These are phyloP conservation scores for Royoungia palumana DNA, from an alignment of 768 basidiomycete genomes.

Conservation along the genomic window DNA sequence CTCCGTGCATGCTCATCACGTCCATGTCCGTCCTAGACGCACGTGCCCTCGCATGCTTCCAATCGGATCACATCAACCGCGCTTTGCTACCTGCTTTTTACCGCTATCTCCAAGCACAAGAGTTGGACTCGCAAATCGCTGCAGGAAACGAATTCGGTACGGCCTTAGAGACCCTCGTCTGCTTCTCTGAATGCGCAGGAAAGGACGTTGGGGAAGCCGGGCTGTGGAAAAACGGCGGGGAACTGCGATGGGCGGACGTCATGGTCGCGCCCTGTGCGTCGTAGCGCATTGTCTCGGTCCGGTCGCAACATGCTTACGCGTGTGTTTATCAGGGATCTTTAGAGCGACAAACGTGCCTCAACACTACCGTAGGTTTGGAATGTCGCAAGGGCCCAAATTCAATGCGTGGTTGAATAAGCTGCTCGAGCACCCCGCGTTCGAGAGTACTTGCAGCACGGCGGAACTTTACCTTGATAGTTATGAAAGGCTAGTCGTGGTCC, in stretches of 20 bases:
- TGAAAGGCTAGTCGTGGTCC: constrained; percentile 48
- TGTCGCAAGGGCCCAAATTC: constrained; percentile 49
- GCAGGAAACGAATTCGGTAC: constrained; percentile 51
- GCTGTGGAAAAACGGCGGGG: constrained; percentile 51
- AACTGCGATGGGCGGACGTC: constrained; percentile 60
- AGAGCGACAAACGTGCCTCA: too few species aligned
- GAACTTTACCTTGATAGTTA: constrained; percentile 69
- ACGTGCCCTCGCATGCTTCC: constrained; percentile 60
- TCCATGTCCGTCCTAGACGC: constrained; percentile 44
- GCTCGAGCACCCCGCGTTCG: constrained; percentile 56
- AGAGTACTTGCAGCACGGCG: constrained; percentile 68
- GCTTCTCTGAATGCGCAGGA: constrained; percentile 51
- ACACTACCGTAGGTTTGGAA: constrained; percentile 54
- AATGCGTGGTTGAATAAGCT: constrained; percentile 51
- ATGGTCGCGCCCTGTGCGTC: constrained; percentile 68
- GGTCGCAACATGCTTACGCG: too few species aligned
- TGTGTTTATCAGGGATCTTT: too few species aligned
- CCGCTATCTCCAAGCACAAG: constrained; percentile 74
- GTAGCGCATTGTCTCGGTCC: too few species aligned
- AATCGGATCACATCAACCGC: constrained; percentile 65
- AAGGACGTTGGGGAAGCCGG: constrained; percentile 57
- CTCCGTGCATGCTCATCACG: neutral
- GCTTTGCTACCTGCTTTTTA: constrained; percentile 64
- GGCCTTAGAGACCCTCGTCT: constrained; percentile 49
- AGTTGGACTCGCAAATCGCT: constrained; percentile 46